Percentiles rank a stretch among this genome's conserved stretches.
phyloP scores from a whole-genome alignment of 2,329 filamentous ascomycete genomes.

The Aspergillus quadricinctus region DNA sequence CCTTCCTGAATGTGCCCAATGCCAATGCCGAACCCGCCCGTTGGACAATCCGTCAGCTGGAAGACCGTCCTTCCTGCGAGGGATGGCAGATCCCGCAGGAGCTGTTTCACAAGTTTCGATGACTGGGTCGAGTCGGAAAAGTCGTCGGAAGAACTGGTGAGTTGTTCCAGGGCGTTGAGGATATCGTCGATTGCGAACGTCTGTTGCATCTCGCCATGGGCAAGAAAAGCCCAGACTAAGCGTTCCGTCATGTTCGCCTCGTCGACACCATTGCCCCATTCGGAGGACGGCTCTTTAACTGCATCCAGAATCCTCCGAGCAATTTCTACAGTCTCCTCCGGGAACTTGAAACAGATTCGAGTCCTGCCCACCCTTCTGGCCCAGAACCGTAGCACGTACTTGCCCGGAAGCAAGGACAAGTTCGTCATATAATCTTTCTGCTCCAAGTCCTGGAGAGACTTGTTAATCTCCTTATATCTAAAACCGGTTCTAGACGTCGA shows the following conservation, averaged over 20 bases:
- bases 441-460: constrained; percentile 2
- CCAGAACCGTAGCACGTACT: constrained; percentile 3
- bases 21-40: constrained; percentile 2
- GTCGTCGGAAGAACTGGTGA: neutral
- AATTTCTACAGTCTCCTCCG: neutral
- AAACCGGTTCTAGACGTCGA: neutral
- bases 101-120: neutral
- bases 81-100: neutral
- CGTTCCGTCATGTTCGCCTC: neutral
- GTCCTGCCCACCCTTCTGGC: neutral
- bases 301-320: neutral
- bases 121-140: neutral
- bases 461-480: neutral
- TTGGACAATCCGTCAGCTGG: neutral
- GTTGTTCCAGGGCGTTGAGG: neutral
- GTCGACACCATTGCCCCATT: neutral
- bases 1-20: constrained; percentile 1
- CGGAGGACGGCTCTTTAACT: neutral
- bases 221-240: constrained; percentile 1
- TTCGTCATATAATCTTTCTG: constrained; percentile 2
- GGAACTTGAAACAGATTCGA: neutral
- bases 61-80: neutral
- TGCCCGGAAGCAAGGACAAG: neutral
- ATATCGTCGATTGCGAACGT: neutral
- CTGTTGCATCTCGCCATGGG: neutral